Evolutionary conservation across 192 early-diverging fungal genomes (phyloP).

Genomic region (Backusella luteola): DNA sequence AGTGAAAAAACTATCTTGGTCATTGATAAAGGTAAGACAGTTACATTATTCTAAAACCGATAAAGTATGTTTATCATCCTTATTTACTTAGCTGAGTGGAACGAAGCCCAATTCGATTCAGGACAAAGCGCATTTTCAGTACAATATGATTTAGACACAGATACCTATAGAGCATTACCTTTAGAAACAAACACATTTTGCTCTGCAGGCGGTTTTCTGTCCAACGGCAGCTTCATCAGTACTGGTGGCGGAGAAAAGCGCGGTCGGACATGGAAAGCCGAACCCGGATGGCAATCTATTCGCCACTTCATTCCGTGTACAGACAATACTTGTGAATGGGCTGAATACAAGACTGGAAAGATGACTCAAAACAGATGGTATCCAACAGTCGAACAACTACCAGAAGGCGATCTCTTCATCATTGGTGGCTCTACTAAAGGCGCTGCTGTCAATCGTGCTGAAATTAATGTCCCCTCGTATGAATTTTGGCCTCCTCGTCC

Average conservation of each 20-base stretch:
- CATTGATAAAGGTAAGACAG: constrained; percentile 48
- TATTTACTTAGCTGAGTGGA: constrained; percentile 39
- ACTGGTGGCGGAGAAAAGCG: constrained; percentile 48
- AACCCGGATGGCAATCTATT: constrained; percentile 42
- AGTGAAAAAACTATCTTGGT: constrained; percentile 46
- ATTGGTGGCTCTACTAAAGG: constrained; percentile 53
- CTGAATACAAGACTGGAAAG: constrained; percentile 33
- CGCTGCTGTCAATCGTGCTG: constrained; percentile 40
- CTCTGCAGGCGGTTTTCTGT: constrained; percentile 54
- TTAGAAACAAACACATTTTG: constrained; percentile 57
- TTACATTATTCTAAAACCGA: neutral
- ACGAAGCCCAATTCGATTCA: constrained; percentile 45
- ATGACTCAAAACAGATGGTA: constrained; percentile 42
- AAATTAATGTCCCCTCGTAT: constrained; percentile 44
- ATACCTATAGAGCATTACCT: constrained; percentile 42
- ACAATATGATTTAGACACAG: constrained; percentile 49
- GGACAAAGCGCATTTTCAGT: constrained; percentile 43
- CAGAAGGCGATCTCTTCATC: constrained; percentile 52
- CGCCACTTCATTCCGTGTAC: constrained; percentile 48
- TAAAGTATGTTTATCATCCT: neutral
- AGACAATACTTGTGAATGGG: constrained; percentile 45
- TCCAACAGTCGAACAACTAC: constrained; percentile 40
- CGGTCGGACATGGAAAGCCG: constrained; percentile 36
- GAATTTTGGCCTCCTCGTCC: constrained; percentile 41
- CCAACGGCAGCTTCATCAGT: constrained; percentile 52